These are phyloP conservation scores for Pseudomonodictys pantanalensis DNA, from an alignment of 495 filamentous ascomycete species.

Conservation along the genomic window DNA sequence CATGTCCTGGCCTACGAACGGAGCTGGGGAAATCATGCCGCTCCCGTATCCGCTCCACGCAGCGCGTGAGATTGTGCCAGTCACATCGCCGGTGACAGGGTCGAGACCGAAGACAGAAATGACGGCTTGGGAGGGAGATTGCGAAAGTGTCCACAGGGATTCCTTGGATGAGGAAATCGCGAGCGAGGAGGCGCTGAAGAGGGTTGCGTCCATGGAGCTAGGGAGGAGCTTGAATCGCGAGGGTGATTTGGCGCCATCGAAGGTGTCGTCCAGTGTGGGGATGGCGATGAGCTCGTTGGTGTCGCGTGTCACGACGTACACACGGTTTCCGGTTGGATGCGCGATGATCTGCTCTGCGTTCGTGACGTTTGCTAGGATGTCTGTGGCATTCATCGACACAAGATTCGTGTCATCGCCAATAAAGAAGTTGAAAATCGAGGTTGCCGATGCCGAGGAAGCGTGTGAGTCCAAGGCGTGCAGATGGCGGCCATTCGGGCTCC, in stretches of 20 bases:
- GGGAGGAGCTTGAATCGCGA: neutral
- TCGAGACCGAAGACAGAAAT: conserved; percentile 9
- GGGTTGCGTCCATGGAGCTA: neutral
- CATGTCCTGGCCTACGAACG: neutral
- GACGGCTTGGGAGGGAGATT: neutral
- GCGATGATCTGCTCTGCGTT: conserved; percentile 1
- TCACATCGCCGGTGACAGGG: neutral
- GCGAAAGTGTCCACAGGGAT: conserved; percentile 9
- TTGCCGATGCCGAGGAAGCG: neutral
- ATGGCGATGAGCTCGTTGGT: conserved; percentile 4
- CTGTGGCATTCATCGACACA: neutral
- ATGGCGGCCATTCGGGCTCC: conserved; percentile 7
- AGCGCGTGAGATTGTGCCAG: neutral
- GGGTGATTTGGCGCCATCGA: neutral
- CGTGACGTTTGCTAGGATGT: neutral
- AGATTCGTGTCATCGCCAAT: neutral
- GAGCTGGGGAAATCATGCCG: conserved; percentile 1
- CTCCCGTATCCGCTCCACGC: neutral
- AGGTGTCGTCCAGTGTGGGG: neutral
- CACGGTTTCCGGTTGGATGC: conserved; percentile 1
- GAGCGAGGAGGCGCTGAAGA: neutral
- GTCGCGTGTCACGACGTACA: conserved; percentile 5
- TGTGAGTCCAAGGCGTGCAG: conserved; percentile 4
- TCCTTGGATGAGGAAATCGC: conserved; percentile 3
- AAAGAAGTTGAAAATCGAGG: conserved; percentile 4